A percentile compares a stretch with the other conserved stretches of the same genome.
Evolutionary conservation across 1,284 basidiomycete species (phyloP).

Genomic region (Malassezia furfur): DNA sequence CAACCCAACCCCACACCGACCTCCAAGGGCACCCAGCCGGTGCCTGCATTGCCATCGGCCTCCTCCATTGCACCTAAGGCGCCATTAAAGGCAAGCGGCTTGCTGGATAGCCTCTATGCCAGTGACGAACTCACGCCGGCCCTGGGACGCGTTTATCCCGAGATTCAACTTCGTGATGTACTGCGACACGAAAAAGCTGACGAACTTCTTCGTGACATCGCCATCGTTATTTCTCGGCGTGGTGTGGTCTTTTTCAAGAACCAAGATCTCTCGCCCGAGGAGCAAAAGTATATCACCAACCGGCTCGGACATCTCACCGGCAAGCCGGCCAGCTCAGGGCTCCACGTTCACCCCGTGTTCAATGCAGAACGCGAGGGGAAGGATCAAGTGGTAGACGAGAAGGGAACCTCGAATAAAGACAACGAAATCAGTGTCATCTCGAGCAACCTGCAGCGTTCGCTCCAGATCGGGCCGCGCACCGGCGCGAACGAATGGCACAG

Average conservation of each 20-base stretch:
- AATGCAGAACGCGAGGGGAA: conserved; percentile 50
- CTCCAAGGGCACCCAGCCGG: no score
- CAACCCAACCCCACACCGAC: no score
- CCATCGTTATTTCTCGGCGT: conserved; percentile 56
- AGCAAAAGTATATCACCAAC: conserved; percentile 53
- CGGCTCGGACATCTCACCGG: conserved; percentile 57
- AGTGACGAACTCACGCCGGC: conserved; percentile 41
- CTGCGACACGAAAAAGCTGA: conserved; percentile 50
- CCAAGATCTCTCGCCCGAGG: conserved; percentile 53
- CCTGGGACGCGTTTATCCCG: conserved; percentile 51
- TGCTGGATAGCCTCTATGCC: conserved; percentile 22
- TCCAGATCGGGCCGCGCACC: neutral
- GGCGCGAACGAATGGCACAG: conserved; percentile 31
- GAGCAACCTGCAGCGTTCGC: conserved; percentile 3
- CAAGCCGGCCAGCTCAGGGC: conserved; percentile 54
- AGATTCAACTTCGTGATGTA: conserved; percentile 50
- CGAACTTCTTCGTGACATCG: conserved; percentile 53
- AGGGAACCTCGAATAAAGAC: conserved; percentile 24
- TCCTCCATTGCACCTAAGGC: neutral
- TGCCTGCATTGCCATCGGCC: neutral
- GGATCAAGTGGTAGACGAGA: conserved; percentile 11
- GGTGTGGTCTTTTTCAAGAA: conserved; percentile 65
- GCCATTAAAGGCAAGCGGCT: conserved; percentile 21
- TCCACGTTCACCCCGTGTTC: conserved; percentile 62
- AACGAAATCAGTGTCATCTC: conserved; percentile 32